These are phyloP conservation scores for Macrophomina tecta DNA, from an alignment of 2,329 filamentous ascomycete genomes.

Conservation along the genomic window DNA sequence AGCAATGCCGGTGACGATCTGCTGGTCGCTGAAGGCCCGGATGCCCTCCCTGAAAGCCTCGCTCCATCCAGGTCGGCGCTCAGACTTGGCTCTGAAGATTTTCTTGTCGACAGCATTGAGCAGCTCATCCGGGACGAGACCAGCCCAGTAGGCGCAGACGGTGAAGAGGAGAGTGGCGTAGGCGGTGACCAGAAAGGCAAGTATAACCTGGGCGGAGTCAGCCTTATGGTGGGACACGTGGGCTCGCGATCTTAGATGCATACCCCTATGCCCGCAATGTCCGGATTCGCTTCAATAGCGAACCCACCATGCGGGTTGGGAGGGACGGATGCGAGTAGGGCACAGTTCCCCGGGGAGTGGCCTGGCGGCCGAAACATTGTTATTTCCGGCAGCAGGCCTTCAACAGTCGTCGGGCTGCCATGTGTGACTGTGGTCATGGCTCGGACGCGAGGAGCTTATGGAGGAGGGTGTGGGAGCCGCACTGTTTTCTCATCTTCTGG, in stretches of 20 bases:
- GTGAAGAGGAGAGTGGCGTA: not conserved
- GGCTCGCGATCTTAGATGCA: not conserved
- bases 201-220: constrained; percentile 6
- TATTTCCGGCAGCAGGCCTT: not conserved
- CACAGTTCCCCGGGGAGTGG: not conserved
- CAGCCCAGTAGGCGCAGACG: not conserved
- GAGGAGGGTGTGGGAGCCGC: not conserved
- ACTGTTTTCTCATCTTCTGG: not conserved
- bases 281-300: not conserved
- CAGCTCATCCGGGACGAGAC: not conserved
- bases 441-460: not conserved
- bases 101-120: not conserved
- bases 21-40: constrained; percentile 32
- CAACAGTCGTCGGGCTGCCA: not conserved
- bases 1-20: constrained; percentile 33
- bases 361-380: not conserved
- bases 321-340: not conserved
- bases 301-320: not conserved
- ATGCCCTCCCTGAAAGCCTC: constrained; percentile 26
- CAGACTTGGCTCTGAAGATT: not conserved
- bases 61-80: not conserved
- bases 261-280: constrained; percentile 14
- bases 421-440: not conserved
- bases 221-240: not conserved
- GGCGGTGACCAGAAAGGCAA: constrained; percentile 3